Conservation (phyloP, 495 filamentous ascomycete species). For the Zalerion maritima region DNA sequence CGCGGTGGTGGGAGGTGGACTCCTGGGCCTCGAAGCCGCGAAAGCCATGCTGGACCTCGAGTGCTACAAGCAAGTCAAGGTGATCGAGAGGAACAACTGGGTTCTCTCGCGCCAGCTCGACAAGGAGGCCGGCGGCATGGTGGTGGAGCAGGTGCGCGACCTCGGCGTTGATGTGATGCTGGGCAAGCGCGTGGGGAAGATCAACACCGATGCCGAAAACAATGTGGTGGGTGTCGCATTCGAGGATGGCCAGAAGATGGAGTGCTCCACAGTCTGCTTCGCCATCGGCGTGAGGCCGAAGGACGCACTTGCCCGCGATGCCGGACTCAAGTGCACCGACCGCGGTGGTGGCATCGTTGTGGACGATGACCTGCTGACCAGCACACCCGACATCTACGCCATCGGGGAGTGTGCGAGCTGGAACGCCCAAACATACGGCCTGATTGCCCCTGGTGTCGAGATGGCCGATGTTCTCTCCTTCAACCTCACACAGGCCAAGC, state of each 20-base stretch:
- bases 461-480: conserved; percentile 96
- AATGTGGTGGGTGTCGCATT: conserved; percentile 64
- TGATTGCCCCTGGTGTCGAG: conserved; percentile 88
- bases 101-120: conserved; percentile 80
- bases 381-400: conserved; percentile 62
- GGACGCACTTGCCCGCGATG: conserved; percentile 60
- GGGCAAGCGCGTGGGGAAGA: conserved; percentile 59
- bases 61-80: conserved; percentile 59
- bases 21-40: conserved; percentile 84
- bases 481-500: conserved; percentile 75
- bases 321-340: conserved; percentile 60
- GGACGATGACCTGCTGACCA: conserved; percentile 55
- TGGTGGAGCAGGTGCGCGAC: conserved; percentile 66
- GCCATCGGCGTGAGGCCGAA: conserved; percentile 80
- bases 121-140: conserved; percentile 66
- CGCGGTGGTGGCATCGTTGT: conserved; percentile 70
- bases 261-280: conserved; percentile 79
- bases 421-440: conserved; percentile 83
- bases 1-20: conserved; percentile 77
- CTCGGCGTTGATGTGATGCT: conserved; percentile 78
- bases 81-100: conserved; percentile 86
- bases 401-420: conserved; percentile 93
- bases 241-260: conserved; percentile 71
- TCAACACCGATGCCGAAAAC: conserved; percentile 52
- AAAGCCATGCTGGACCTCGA: conserved; percentile 89